Conservation (phyloP, 305 asterid species). For the Fraxinus latifolia region DNA sequence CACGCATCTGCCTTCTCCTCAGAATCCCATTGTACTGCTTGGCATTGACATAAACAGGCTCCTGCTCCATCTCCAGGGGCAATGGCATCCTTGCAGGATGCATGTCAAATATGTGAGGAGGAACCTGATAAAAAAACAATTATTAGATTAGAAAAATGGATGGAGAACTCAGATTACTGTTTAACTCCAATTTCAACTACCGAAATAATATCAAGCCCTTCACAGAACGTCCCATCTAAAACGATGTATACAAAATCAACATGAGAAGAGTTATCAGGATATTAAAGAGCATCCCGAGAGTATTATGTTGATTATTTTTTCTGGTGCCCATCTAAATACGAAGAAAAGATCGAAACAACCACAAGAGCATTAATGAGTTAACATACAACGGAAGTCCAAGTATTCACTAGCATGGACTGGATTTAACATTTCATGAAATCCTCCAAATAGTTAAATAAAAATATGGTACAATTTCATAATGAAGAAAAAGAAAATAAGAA, state of each 20-base stretch:
- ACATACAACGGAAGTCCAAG: background rate
- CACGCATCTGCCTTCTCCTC: constrained; percentile 74
- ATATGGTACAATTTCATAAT: constrained; percentile 5
- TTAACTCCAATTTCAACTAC: background rate
- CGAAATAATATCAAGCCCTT: background rate
- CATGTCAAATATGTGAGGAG: constrained; percentile 47
- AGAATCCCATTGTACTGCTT: constrained; percentile 75
- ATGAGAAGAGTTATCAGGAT: background rate
- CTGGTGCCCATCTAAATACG: background rate
- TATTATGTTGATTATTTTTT: background rate
- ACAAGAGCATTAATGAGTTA: background rate
- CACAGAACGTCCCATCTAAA: background rate
- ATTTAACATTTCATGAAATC: background rate
- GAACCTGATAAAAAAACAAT: constrained; percentile 35
- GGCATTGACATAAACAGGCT: constrained; percentile 77
- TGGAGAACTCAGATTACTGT: background rate
- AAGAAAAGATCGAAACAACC: background rate
- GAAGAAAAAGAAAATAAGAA: background rate
- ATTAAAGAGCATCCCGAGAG: background rate
- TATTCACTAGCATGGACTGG: background rate
- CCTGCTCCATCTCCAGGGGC: constrained; percentile 69
- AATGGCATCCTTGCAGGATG: constrained; percentile 70
- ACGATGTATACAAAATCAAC: background rate
- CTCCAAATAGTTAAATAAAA: background rate
- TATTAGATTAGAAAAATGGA: background rate